Percentiles rank a stretch among this genome's conserved stretches.
These are phyloP conservation scores for Hordeum pubiflorum DNA, from an alignment of 202 grass and related monocot genomes.

Conservation along the genomic window DNA sequence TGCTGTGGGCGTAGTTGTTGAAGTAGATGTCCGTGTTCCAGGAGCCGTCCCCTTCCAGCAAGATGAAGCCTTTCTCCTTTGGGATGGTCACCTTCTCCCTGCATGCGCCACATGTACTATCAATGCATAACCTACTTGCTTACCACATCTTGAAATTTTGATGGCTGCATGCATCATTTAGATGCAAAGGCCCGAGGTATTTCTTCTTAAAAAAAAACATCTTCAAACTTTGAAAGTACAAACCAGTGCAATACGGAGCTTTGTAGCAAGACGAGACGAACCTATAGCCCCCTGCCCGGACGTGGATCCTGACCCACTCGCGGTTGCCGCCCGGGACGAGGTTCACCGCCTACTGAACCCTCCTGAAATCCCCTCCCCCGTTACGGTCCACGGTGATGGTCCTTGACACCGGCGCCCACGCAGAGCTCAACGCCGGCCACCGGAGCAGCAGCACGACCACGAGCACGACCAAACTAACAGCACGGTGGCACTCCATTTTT, in stretches of 20 bases:
- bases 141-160: too few species aligned
- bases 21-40: conserved; percentile 30
- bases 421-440: background rate
- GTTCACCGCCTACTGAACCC: conserved; percentile 42
- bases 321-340: conserved; percentile 37
- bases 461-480: background rate
- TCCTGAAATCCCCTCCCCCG: conserved; percentile 31
- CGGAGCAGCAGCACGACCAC: background rate
- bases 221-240: too few species aligned
- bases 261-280: too few species aligned
- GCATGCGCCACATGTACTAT: background rate
- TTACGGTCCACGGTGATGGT: conserved; percentile 29
- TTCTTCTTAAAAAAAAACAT: too few species aligned
- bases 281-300: conserved; percentile 29
- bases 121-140: too few species aligned
- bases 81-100: conserved; percentile 57
- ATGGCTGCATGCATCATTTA: too few species aligned
- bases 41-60: conserved; percentile 36
- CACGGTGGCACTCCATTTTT: background rate
- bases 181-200: too few species aligned
- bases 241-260: too few species aligned
- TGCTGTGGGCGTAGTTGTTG: background rate
- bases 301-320: conserved; percentile 41
- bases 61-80: conserved; percentile 18
- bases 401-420: background rate